These are phyloP conservation scores for Durio zibethinus DNA, from an alignment of 345 rosid species.

Conservation along the genomic window DNA sequence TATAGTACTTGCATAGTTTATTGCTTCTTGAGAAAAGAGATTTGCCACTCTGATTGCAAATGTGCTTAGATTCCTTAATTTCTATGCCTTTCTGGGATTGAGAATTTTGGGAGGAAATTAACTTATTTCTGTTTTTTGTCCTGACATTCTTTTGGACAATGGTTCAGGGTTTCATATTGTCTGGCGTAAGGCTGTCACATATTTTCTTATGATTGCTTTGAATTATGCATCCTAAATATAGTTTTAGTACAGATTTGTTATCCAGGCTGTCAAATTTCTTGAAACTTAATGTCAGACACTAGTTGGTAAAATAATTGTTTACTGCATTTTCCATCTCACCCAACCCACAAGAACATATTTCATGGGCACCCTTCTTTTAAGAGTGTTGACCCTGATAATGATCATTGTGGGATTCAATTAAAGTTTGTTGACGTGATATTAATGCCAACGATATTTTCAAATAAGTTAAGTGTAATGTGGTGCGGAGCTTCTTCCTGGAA, in stretches of 20 bases:
- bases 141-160: neutral
- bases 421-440: neutral
- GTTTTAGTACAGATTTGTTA: neutral
- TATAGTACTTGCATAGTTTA: neutral
- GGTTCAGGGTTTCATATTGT: neutral
- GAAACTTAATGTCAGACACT: neutral
- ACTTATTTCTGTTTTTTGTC: neutral
- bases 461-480: neutral
- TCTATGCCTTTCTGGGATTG: neutral
- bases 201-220: neutral
- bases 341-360: neutral
- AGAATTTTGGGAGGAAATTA: conserved; percentile 1
- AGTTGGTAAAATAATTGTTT: neutral
- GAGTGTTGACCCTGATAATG: neutral
- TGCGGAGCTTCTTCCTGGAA: neutral
- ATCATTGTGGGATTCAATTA: neutral
- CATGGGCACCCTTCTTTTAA: neutral
- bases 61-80: neutral
- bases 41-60: conserved; percentile 1
- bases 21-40: conserved; percentile 6
- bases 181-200: neutral
- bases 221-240: neutral
- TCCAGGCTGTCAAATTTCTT: neutral
- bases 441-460: neutral
- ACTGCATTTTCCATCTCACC: neutral